These are phyloP conservation scores for Oryza nivara DNA, from an alignment of 176 grass and related monocot species.

Conservation along the genomic window DNA sequence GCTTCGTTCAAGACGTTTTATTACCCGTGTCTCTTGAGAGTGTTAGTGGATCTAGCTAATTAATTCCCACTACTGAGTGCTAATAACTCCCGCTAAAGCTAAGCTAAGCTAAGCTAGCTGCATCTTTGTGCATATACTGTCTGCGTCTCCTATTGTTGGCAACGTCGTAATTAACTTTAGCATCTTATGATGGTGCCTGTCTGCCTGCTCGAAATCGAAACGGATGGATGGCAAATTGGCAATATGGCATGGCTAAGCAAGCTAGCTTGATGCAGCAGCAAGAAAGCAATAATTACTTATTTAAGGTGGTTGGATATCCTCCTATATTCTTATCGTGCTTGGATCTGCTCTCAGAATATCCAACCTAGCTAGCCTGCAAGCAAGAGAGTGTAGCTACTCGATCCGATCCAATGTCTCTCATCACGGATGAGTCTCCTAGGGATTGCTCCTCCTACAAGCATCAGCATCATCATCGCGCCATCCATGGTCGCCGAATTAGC, in stretches of 20 bases:
- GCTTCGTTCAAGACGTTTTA: background rate
- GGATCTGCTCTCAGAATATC: no score
- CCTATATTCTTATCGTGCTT: background rate
- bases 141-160: background rate
- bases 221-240: background rate
- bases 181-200: background rate
- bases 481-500: background rate
- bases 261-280: background rate
- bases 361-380: no score
- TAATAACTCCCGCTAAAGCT: no score
- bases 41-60: background rate
- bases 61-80: background rate
- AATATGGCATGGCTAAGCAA: no score
- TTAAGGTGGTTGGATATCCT: background rate
- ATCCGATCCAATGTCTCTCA: slow-evolving; percentile 35
- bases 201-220: background rate
- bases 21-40: background rate
- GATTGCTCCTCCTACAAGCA: slow-evolving; percentile 44
- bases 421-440: slow-evolving; percentile 48
- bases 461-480: slow-evolving; percentile 10
- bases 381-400: no score
- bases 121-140: background rate
- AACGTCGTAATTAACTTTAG: background rate
- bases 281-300: background rate
- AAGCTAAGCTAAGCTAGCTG: background rate